Evolutionary conservation across 140 eudicot genomes (phyloP).

Genomic region (Artemisia princeps): DNA sequence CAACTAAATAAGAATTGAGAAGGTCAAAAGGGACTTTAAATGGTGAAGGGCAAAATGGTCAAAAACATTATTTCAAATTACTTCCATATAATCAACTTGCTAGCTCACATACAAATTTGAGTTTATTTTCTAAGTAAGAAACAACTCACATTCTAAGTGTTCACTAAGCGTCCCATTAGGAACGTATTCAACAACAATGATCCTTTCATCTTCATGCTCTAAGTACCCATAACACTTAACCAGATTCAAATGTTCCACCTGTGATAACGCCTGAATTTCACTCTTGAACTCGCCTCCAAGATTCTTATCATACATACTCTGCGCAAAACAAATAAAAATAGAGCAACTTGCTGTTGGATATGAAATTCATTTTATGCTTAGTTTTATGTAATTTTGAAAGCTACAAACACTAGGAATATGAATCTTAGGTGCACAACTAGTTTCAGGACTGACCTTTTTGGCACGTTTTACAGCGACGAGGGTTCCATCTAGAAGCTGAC

Average conservation of each 20-base stretch:
- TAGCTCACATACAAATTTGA: no score
- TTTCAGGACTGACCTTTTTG: slow-evolving; percentile 47
- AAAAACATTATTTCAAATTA: no score
- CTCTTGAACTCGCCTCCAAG: slow-evolving; percentile 65
- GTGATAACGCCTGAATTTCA: slow-evolving; percentile 56
- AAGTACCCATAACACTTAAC: slow-evolving; percentile 66
- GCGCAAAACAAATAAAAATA: slow-evolving; percentile 10
- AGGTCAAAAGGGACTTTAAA: no score
- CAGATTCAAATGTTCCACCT: slow-evolving; percentile 78
- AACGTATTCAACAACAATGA: slow-evolving; percentile 83
- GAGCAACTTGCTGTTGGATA: background rate
- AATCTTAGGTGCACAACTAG: background rate
- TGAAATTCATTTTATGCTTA: background rate
- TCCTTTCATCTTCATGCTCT: slow-evolving; percentile 72
- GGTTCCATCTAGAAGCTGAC: slow-evolving; percentile 69
- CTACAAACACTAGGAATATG: background rate
- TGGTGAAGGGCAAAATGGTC: no score
- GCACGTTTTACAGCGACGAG: slow-evolving; percentile 89
- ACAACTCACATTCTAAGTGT: slow-evolving; percentile 72
- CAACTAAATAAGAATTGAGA: no score
- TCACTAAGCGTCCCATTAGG: slow-evolving; percentile 90
- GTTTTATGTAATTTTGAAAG: background rate
- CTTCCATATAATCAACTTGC: no score
- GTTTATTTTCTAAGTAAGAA: background rate
- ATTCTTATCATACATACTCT: slow-evolving; percentile 62